A percentile compares a stretch with the other conserved stretches of the same genome.
These are phyloP conservation scores for Diplodia corticola DNA, from an alignment of 2,329 filamentous ascomycete species.

Conservation along the genomic window DNA sequence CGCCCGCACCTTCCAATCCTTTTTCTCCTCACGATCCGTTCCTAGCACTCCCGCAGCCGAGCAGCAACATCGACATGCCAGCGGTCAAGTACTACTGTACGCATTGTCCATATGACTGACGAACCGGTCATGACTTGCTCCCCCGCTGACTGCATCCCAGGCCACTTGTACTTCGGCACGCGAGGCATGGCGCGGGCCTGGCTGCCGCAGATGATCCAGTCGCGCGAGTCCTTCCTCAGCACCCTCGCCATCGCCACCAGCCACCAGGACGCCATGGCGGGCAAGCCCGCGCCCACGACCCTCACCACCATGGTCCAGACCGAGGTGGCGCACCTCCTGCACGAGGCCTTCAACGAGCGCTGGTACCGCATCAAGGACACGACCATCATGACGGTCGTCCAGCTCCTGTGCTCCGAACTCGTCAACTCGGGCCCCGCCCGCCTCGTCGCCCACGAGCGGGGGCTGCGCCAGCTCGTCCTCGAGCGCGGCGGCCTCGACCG, in stretches of 20 bases:
- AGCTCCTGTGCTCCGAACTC: constrained; percentile 39
- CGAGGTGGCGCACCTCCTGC: constrained; percentile 39
- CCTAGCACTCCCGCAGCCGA: constrained; percentile 36
- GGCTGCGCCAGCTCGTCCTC: constrained; percentile 36
- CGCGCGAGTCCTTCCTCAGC: constrained; percentile 40
- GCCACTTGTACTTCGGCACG: constrained; percentile 36
- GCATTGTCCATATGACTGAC: background rate
- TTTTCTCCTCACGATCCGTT: constrained; percentile 35
- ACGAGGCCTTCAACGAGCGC: constrained; percentile 30
- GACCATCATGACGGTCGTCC: constrained; percentile 40
- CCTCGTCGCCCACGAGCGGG: constrained; percentile 33
- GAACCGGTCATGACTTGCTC: too few relatives aligned
- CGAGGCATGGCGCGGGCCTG: constrained; percentile 35
- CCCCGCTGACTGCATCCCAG: constrained; percentile 24
- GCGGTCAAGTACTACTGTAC: constrained; percentile 37
- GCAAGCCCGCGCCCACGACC: constrained; percentile 33
- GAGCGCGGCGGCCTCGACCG: constrained; percentile 36
- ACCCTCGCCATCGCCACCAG: constrained; percentile 39
- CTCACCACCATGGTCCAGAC: constrained; percentile 33
- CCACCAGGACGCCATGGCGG: constrained; percentile 35
- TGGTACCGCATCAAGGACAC: constrained; percentile 32
- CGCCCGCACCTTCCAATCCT: background rate
- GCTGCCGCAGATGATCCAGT: constrained; percentile 37
- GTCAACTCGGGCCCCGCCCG: constrained; percentile 32
- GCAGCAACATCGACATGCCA: constrained; percentile 35